Percentiles rank a stretch among this genome's conserved stretches.
phyloP scores from a whole-genome alignment of 495 filamentous ascomycete species.

The Penicillium salamii region DNA sequence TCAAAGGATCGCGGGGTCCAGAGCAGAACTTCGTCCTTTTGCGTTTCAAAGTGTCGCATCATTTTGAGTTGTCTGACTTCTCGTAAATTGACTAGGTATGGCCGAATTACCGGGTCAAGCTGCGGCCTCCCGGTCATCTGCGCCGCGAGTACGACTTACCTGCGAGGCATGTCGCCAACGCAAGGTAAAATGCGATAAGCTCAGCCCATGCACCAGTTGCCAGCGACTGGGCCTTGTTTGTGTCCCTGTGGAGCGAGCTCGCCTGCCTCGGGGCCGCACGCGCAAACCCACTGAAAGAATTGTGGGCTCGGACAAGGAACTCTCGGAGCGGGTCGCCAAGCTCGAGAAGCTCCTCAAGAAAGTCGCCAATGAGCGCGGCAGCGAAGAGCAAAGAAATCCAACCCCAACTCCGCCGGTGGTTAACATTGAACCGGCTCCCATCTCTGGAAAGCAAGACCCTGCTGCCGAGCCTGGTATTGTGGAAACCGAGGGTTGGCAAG shows the following conservation, averaged over 20 bases:
- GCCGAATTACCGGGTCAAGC: neutral
- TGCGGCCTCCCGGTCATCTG: slow-evolving; percentile 16
- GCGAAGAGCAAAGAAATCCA: neutral
- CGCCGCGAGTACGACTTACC: slow-evolving; percentile 29
- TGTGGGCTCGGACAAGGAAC: slow-evolving; percentile 17
- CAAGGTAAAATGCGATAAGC: slow-evolving; percentile 79
- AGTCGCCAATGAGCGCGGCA: slow-evolving; percentile 16
- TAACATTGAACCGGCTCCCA: neutral
- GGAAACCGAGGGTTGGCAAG: slow-evolving; percentile 8
- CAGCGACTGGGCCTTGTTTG: slow-evolving; percentile 59
- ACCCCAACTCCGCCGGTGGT: neutral
- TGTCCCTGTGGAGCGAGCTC: slow-evolving; percentile 40
- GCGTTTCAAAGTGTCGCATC: too few relatives aligned
- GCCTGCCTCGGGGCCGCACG: slow-evolving; percentile 42
- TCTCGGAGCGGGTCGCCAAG: slow-evolving; percentile 26
- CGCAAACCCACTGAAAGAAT: slow-evolving; percentile 26
- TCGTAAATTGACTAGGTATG: neutral
- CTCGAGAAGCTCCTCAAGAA: slow-evolving; percentile 27
- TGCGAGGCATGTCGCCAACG: slow-evolving; percentile 61
- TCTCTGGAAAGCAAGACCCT: neutral
- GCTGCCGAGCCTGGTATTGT: slow-evolving; percentile 3
- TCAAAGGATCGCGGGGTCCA: too few relatives aligned
- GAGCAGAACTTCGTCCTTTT: too few relatives aligned
- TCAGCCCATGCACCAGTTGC: slow-evolving; percentile 70
- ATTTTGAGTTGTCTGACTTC: too few relatives aligned